phyloP scores from a whole-genome alignment of 192 early-diverging fungal species.

The Radiomyces spectabilis region DNA sequence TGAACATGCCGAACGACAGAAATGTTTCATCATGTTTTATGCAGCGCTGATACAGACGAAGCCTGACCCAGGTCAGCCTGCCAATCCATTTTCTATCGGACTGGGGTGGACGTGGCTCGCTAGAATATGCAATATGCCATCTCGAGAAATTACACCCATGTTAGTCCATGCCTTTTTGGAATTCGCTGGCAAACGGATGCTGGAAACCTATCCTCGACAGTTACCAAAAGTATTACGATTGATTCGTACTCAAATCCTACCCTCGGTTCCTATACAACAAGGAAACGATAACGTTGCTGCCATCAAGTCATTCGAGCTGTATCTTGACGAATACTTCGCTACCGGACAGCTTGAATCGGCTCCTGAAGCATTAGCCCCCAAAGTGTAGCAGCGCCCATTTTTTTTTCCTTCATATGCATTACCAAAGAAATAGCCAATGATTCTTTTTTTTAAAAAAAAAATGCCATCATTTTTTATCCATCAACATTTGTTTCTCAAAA shows the following conservation, averaged over 20 bases:
- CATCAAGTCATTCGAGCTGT: slow-evolving; percentile 30
- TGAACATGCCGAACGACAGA: slow-evolving; percentile 58
- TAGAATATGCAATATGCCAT: slow-evolving; percentile 58
- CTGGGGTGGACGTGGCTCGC: slow-evolving; percentile 71
- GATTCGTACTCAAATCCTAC: slow-evolving; percentile 17
- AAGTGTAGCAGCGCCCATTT: too few relatives aligned
- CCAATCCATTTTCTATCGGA: slow-evolving; percentile 41
- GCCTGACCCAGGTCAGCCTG: slow-evolving; percentile 24
- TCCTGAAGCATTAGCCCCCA: too few relatives aligned
- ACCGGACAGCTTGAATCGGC: neutral
- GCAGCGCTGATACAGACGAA: slow-evolving; percentile 57
- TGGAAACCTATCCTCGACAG: slow-evolving; percentile 35
- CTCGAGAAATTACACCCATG: slow-evolving; percentile 55
- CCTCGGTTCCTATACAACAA: slow-evolving; percentile 25
- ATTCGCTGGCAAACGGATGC: slow-evolving; percentile 21
- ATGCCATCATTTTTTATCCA: too few relatives aligned
- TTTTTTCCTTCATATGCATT: too few relatives aligned
- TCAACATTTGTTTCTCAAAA: too few relatives aligned
- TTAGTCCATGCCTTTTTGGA: slow-evolving; percentile 58
- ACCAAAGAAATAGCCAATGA: too few relatives aligned
- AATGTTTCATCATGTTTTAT: slow-evolving; percentile 61
- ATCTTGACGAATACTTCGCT: slow-evolving; percentile 28
- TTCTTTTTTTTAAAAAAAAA: too few relatives aligned
- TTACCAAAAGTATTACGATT: slow-evolving; percentile 34
- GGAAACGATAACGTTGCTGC: slow-evolving; percentile 17